Evolutionary conservation across 208 protist species (phyloP).

Genomic region (Crithidia bombi): DNA sequence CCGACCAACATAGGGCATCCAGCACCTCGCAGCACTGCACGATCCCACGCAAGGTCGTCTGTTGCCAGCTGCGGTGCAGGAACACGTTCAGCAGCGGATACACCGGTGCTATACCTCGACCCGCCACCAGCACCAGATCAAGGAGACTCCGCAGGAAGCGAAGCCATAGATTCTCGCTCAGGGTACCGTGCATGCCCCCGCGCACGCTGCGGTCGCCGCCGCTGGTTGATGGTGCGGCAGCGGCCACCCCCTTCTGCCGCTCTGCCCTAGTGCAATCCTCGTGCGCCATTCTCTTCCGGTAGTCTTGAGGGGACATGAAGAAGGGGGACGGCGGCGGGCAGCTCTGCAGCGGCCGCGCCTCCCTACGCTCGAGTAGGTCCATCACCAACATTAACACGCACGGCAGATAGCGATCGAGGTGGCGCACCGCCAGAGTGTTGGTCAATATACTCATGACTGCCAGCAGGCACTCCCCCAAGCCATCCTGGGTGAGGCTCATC

Average conservation of each 20-base stretch:
- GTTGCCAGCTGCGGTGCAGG: conserved; percentile 56
- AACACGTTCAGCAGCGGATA: conserved; percentile 71
- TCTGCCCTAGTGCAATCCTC: background rate
- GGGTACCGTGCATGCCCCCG: conserved; percentile 10
- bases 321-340: conserved; percentile 12
- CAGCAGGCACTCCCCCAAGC: conserved; percentile 64
- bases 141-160: conserved; percentile 49
- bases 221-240: no score
- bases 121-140: conserved; percentile 55
- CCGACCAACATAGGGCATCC: conserved; percentile 51
- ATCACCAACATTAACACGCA: conserved; percentile 65
- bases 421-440: conserved; percentile 44
- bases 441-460: conserved; percentile 68
- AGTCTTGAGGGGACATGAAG: conserved; percentile 9
- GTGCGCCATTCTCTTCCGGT: background rate
- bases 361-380: conserved; percentile 31
- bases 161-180: conserved; percentile 30
- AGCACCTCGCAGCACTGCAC: conserved; percentile 70
- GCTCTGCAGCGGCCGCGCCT: conserved; percentile 20
- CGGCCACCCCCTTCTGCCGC: no score
- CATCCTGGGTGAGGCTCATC: conserved; percentile 65
- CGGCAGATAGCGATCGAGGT: conserved; percentile 65
- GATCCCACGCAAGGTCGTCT: conserved; percentile 33
- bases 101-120: conserved; percentile 61
- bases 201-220: conserved; percentile 3